Evolutionary conservation across 73 alveolate species (phyloP).

Genomic region (Paramecium sexaurelia): DNA sequence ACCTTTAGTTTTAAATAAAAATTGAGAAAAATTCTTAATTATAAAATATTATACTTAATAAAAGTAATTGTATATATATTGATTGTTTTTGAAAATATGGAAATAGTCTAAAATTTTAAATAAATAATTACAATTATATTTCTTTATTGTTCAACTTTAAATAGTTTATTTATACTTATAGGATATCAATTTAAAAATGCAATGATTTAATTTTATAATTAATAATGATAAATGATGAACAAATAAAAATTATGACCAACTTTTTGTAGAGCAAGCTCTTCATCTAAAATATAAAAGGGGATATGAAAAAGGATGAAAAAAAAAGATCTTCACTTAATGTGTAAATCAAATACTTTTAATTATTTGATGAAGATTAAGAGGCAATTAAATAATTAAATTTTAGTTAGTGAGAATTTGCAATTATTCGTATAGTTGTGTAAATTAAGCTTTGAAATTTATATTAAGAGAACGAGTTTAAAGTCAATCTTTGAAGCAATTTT

Average conservation of each 20-base stretch:
- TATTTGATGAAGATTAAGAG: background rate
- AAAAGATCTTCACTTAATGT: background rate
- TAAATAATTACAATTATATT: too few species aligned
- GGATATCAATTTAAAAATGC: background rate
- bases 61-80: too few species aligned
- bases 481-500: background rate
- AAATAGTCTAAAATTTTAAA: too few species aligned
- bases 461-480: background rate
- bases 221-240: conserved; percentile 5
- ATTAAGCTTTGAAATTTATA: background rate
- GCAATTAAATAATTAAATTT: background rate
- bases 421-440: background rate
- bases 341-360: background rate
- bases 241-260: background rate
- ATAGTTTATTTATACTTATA: too few species aligned
- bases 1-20: too few species aligned
- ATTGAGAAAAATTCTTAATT: too few species aligned
- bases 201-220: background rate
- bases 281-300: background rate
- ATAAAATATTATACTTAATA: too few species aligned
- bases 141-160: too few species aligned
- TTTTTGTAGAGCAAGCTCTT: background rate
- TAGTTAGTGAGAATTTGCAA: background rate
- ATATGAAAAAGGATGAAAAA: background rate
- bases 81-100: too few species aligned